Conservation (phyloP, 2,329 filamentous ascomycete genomes). For the Aureobasidium sp. region DNA sequence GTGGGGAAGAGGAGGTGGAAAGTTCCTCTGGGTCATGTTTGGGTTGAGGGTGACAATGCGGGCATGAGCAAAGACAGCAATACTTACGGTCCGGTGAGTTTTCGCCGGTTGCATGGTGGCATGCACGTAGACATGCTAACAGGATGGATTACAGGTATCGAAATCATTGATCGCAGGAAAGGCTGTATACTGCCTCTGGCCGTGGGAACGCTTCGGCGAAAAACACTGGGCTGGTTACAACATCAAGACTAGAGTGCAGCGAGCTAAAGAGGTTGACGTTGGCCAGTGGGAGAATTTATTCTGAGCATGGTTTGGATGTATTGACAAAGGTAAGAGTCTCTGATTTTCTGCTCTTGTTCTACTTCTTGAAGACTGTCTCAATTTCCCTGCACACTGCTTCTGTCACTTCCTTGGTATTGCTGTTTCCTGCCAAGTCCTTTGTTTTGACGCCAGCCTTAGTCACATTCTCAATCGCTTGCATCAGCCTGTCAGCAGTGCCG, state of each 20-base stretch:
- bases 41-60: slow-evolving; percentile 87
- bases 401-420: slow-evolving; percentile 52
- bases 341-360: not conserved
- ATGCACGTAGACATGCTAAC: not conserved
- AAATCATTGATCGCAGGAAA: slow-evolving; percentile 67
- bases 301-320: not conserved
- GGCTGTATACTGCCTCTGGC: slow-evolving; percentile 66
- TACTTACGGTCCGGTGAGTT: slow-evolving; percentile 64
- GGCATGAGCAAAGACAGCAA: slow-evolving; percentile 75
- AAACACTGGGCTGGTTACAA: slow-evolving; percentile 49
- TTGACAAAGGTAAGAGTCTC: not conserved
- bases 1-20: slow-evolving; percentile 37
- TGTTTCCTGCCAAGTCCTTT: slow-evolving; percentile 52
- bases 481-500: slow-evolving; percentile 49
- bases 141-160: slow-evolving; percentile 44
- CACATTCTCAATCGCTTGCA: slow-evolving; percentile 56
- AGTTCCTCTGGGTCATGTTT: slow-evolving; percentile 79
- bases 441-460: slow-evolving; percentile 50
- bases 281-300: slow-evolving; percentile 9
- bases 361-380: slow-evolving; percentile 34
- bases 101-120: not conserved
- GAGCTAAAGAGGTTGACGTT: not conserved
- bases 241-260: slow-evolving; percentile 36
- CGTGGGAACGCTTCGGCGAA: slow-evolving; percentile 51
- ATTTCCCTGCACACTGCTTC: slow-evolving; percentile 50